Percentiles rank a stretch among this genome's conserved stretches.
Evolutionary conservation across 306 rosid species (phyloP).

Genomic region (Corylus americana): DNA sequence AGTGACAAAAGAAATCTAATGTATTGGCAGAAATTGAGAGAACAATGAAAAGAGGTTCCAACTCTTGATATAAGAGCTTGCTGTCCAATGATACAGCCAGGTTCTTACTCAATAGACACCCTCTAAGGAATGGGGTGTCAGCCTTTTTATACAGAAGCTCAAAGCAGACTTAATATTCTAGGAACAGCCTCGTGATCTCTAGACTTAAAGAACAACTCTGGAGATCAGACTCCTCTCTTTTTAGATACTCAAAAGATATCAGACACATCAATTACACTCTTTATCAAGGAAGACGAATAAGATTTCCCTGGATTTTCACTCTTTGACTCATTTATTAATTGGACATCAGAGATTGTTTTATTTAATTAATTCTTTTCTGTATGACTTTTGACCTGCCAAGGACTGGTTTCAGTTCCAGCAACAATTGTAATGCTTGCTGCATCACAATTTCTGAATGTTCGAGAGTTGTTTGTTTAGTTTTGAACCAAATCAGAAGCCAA

Average conservation of each 20-base stretch:
- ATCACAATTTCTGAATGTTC: not conserved
- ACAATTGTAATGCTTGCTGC: not conserved
- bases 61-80: not conserved
- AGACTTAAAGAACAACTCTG: not conserved
- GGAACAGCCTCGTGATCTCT: not conserved
- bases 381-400: not conserved
- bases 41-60: not conserved
- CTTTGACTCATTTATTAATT: not conserved
- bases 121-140: not conserved
- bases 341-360: not conserved
- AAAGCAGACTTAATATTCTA: not conserved
- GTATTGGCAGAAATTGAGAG: not conserved
- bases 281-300: not conserved
- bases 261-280: not conserved
- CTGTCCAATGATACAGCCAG: not conserved
- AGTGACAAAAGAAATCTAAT: not conserved
- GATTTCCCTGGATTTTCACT: not conserved
- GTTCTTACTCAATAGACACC: not conserved
- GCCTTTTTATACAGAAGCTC: not conserved
- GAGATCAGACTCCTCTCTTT: not conserved
- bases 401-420: not conserved
- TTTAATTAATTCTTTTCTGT: not conserved
- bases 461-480: not conserved
- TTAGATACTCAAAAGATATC: not conserved
- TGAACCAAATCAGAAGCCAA: not conserved